A percentile compares a stretch with the other conserved stretches of the same genome.
Evolutionary conservation across 495 filamentous ascomycete species (phyloP).

Genomic region (Thozetella sp.): DNA sequence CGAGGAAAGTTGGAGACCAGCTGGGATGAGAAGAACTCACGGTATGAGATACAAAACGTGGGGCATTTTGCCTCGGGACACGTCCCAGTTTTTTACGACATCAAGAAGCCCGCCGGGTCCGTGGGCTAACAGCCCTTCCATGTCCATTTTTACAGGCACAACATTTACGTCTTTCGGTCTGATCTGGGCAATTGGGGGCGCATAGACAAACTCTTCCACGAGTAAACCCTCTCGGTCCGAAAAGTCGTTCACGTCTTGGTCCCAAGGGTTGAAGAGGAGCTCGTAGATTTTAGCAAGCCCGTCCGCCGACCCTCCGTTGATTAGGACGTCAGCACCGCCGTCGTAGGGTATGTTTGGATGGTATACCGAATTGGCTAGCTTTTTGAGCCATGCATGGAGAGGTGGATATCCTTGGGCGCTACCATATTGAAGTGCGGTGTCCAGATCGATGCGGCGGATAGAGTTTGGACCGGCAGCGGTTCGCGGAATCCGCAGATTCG

Average conservation of each 20-base stretch:
- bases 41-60: not conserved
- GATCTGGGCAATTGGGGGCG: slow-evolving; percentile 66
- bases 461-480: slow-evolving; percentile 32
- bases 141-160: slow-evolving; percentile 69
- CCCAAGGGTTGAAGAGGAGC: slow-evolving; percentile 69
- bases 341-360: slow-evolving; percentile 76
- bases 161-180: slow-evolving; percentile 67
- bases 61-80: slow-evolving; percentile 36
- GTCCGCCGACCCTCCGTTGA: slow-evolving; percentile 75
- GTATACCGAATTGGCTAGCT: slow-evolving; percentile 68
- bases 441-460: slow-evolving; percentile 68
- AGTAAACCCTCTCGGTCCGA: slow-evolving; percentile 66
- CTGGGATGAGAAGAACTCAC: too few species aligned
- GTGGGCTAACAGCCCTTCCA: slow-evolving; percentile 64
- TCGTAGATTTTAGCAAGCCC: slow-evolving; percentile 73
- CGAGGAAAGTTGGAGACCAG: too few species aligned
- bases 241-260: slow-evolving; percentile 61
- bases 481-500: not conserved
- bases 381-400: slow-evolving; percentile 65
- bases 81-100: slow-evolving; percentile 75
- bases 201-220: slow-evolving; percentile 73
- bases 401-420: slow-evolving; percentile 70
- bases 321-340: slow-evolving; percentile 67
- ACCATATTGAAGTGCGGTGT: slow-evolving; percentile 78
- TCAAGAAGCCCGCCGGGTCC: slow-evolving; percentile 72